Evolutionary conservation across 306 rosid genomes (phyloP), one percentile per base, ranked within the genome.

Genomic region (Abrus pulchellus): DNA sequence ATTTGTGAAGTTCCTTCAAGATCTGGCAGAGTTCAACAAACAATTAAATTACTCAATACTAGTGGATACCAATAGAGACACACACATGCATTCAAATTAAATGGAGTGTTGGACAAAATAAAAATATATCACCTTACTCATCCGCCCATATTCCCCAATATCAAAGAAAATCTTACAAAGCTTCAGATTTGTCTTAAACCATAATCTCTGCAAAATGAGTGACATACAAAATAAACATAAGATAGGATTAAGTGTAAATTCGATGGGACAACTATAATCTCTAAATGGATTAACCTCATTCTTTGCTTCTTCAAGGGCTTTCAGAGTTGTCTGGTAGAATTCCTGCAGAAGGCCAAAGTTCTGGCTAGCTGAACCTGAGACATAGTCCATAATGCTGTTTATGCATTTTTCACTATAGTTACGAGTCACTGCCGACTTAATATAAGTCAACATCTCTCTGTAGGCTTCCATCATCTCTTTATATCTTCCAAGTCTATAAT

Each of bases 81-180:
- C 20, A 61, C n/a, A 76, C 59, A 66, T 41, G 27, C 67, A 72
- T 62, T 33, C 32, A 12, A 13, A 9, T 67, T 74, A 32, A 45
- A 61, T 62, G 47, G 41, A 74, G 33, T 38, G 11, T 54, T 65
- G 7, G 45, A 61, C 66, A 52, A 61, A 53, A 53, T 45, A 65
- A 13, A 12, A 56, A 65, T 3, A 49, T 4, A 28, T 49, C 78
- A 95, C 99, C 99, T 95, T 95, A 85, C 85, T 95, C 99, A 95
- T 95, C 38, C 99, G 92, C 68, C 97, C 98, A 88, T 95, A 93
- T 86, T 95, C 98, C 76, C 99, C 95, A 88, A 93, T 91, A 82
- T 95, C 99, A 86, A 95, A 95, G 91, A 97, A 95, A 41, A 95
- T 95, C 86, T 95, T 95, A 89, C 99, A 95, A 68, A 95, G 99